Base-by-base conservation (phyloP, 1,139 yeast species). In the Saccharomycopsis crataegensis region DNA sequence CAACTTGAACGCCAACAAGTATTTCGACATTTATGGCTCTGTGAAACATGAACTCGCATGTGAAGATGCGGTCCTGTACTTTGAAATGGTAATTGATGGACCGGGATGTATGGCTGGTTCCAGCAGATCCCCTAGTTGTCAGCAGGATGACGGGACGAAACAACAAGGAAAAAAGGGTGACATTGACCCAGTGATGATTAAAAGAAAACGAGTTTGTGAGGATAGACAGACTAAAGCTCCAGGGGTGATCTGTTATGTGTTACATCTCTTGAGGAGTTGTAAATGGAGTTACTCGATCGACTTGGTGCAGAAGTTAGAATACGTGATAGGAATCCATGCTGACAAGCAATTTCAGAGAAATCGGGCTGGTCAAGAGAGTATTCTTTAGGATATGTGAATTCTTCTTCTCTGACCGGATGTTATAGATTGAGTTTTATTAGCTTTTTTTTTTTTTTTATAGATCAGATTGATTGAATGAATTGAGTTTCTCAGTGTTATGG, bases 241-340 rank as follows among this genome's bases (percentile, higher is more conserved):
- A 6, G 55, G 50, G 43, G 55, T 52, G 37, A 43, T 49, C 9
- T 52, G 55, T 34, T 52, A 52, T 22, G 53, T 49, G 4, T 33
- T 52, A 22, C 50, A 44, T 14, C 45, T 52, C 12, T 46, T 52
- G 42, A 8, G 47, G 16, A 49, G 28, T 22, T 52, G 55, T 34
- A 52, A 52, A 40, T 52, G 55, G 55, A 49, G 47, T 17, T 52
- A 52, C 33, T n/a, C 43, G 8, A 32, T 49, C 16, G 55, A 52
- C 31, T 52, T 52, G 53, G 49, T 52, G 9, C 33, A 46, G 14
- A 52, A 49, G 33, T 41, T 52, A 46, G 50, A 52, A 17, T 28
- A 32, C 31, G 53, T 52, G 9, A 44, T 52, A 17, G n/a, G 33
- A n/a, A 52, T 40, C 8, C 49, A 49, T 49, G 50, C 49, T 6